Base-by-base conservation (phyloP, 768 basidiomycete species). In the Trichaptum fuscoviolaceum region DNA sequence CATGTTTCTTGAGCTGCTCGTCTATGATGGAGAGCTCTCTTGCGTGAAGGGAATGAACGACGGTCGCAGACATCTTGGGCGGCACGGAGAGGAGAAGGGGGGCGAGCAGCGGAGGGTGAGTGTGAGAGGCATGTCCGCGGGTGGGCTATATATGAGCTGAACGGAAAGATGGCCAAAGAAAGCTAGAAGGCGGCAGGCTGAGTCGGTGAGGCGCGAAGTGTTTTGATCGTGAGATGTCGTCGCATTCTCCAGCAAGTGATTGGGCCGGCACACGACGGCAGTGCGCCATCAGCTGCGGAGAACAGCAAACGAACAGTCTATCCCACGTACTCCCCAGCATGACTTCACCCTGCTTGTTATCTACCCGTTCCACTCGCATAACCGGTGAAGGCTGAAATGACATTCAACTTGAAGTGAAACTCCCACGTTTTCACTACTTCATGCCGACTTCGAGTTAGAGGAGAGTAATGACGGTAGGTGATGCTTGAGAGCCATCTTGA, bases 1-100 rank as follows among this genome's bases (percentile, higher is more conserved):
- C 88, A 73, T 90, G 88, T 34, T 73, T 80, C 65, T 73, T 78
- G 17, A 77, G 78, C 36, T 74, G 73, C 63, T 69, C 69, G 68
- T 84, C 82, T 10, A 77, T n/a, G 18, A 73, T 64, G 1, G 58
- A 63, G 58, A 79, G 69, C 20, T 52, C 42, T 52, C 42, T 4
- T 4, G 42, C 42, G 42, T 52, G 42, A 2, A 52, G 42, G 42
- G 42, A 2, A 30, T 52, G 42, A 2, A 52, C 42, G 8, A 30
- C 4, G 30, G 42, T 52, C 10, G 42, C 20, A 12, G 42, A 52
- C 42, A 52, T 52, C 5, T 2, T 52, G 20, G 42, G 15, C 15
- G 42, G 10, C 42, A 12, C 42, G 10, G 42, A 52, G 42, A 20
- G 42, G 42, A 12, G 42, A 12, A 12, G 42, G 10, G 5, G 42